phyloP scores from a whole-genome alignment of 345 rosid species.

The Eucalyptus tenuipes region DNA sequence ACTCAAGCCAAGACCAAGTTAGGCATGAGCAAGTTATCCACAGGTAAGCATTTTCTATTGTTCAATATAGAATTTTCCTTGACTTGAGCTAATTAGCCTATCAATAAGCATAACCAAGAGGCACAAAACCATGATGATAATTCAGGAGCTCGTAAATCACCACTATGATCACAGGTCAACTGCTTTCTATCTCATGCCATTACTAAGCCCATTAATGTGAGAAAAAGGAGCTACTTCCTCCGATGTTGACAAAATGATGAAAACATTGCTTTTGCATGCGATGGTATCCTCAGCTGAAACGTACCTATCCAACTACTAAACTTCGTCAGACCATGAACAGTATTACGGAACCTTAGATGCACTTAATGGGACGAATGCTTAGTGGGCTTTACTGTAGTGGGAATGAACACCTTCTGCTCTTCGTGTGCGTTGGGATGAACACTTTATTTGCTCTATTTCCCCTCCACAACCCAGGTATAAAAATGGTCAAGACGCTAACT shows the following conservation, averaged over 20 bases:
- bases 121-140: not conserved
- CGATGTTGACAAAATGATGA: not conserved
- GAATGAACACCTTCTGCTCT: not conserved
- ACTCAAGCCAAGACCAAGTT: not conserved
- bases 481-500: not conserved
- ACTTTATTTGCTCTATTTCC: not conserved
- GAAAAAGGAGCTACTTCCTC: not conserved
- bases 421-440: not conserved
- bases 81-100: not conserved
- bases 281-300: not conserved
- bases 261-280: not conserved
- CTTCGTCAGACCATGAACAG: not conserved
- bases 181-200: not conserved
- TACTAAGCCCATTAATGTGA: not conserved
- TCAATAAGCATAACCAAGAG: not conserved
- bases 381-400: not conserved
- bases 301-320: not conserved
- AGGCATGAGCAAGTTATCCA: not conserved
- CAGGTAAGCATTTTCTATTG: not conserved
- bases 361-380: not conserved
- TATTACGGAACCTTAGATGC: not conserved
- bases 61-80: not conserved
- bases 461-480: not conserved
- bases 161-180: not conserved
- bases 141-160: not conserved